Evolutionary conservation across 2,329 filamentous ascomycete species (phyloP).

Genomic region (Exophiala calicioides): DNA sequence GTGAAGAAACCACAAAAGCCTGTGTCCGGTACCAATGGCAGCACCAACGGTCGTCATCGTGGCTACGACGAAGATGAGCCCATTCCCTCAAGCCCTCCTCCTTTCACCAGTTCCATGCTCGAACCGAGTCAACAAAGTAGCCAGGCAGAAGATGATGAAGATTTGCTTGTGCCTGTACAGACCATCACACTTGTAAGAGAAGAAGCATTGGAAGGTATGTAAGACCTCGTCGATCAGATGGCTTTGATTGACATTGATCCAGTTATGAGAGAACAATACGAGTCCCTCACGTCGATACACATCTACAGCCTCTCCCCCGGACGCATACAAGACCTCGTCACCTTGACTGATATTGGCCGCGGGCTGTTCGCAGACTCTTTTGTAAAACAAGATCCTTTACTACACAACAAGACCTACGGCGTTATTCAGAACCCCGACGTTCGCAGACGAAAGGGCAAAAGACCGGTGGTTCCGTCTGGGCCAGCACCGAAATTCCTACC

Average conservation of each 20-base stretch:
- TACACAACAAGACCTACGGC: slow-evolving; percentile 65
- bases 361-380: slow-evolving; percentile 59
- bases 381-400: slow-evolving; percentile 60
- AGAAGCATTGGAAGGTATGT: slow-evolving; percentile 67
- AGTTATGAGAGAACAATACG: slow-evolving; percentile 70
- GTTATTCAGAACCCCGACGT: slow-evolving; percentile 73
- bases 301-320: slow-evolving; percentile 80
- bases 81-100: slow-evolving; percentile 61
- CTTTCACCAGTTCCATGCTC: slow-evolving; percentile 55
- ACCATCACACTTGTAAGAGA: slow-evolving; percentile 70
- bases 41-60: slow-evolving; percentile 34
- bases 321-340: slow-evolving; percentile 69
- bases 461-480: slow-evolving; percentile 32
- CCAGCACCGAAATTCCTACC: slow-evolving; percentile 33
- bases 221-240: slow-evolving; percentile 2
- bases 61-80: slow-evolving; percentile 65
- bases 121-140: slow-evolving; percentile 48
- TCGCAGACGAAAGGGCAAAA: slow-evolving; percentile 51
- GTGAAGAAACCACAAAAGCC: slow-evolving; percentile 51
- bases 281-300: slow-evolving; percentile 75
- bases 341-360: slow-evolving; percentile 69
- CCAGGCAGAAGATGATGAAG: slow-evolving; percentile 56
- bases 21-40: slow-evolving; percentile 13
- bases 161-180: slow-evolving; percentile 56
- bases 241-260: slow-evolving; percentile 6